Evolutionary conservation across 805 yeast species (phyloP).

Genomic region (Lachancea kluyveri): DNA sequence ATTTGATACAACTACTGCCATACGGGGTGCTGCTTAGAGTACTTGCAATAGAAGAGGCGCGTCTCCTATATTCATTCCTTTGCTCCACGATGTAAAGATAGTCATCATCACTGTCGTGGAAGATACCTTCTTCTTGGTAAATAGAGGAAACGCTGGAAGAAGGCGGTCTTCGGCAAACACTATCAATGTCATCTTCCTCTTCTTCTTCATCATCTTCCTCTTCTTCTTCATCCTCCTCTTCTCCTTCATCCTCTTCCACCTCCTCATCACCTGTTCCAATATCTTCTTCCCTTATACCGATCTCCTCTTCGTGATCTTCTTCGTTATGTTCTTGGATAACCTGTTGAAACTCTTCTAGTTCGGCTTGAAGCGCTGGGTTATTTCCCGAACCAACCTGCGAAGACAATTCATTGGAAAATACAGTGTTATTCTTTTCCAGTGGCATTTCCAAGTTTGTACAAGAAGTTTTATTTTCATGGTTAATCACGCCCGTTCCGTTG

Average conservation of each 20-base stretch:
- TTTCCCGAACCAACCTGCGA: constrained; percentile 8
- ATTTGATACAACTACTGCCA: constrained; percentile 33
- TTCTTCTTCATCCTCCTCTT: constrained; percentile 9
- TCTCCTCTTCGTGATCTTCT: constrained; percentile 17
- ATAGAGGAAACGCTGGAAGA: constrained; percentile 13
- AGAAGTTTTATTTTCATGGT: too few relatives aligned
- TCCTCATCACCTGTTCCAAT: constrained; percentile 7
- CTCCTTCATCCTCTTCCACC: constrained; percentile 13
- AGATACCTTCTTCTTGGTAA: constrained; percentile 25
- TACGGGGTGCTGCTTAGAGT: constrained; percentile 19
- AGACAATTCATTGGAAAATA: constrained; percentile 6
- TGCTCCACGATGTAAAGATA: constrained; percentile 17
- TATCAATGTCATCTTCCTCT: constrained; percentile 11
- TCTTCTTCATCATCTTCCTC: constrained; percentile 14
- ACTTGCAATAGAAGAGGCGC: constrained; percentile 23
- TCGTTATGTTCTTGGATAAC: constrained; percentile 21
- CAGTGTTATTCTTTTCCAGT: too few relatives aligned
- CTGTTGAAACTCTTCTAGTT: constrained; percentile 51
- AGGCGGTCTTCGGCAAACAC: constrained; percentile 8
- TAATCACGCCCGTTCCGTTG: too few relatives aligned
- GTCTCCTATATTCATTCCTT: constrained; percentile 9
- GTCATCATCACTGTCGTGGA: constrained; percentile 23
- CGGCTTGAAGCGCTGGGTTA: constrained; percentile 55
- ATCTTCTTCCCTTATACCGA: constrained; percentile 17
- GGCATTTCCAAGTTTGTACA: too few relatives aligned